These are phyloP conservation scores for Fereydounia khargensis DNA, from an alignment of 1,284 basidiomycete genomes.

Conservation along the genomic window DNA sequence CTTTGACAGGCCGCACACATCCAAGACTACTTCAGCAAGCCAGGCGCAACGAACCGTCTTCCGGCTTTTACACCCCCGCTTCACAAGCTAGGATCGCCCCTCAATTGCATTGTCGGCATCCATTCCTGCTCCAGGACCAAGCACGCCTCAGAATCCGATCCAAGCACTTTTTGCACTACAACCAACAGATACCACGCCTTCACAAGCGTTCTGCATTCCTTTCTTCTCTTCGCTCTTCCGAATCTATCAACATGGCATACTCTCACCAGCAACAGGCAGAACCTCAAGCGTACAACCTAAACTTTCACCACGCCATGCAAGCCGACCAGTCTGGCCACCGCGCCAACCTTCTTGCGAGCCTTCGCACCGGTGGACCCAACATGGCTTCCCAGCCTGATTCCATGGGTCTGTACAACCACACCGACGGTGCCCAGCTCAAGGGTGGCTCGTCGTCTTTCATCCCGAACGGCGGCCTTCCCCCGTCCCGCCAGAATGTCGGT, in stretches of 20 bases:
- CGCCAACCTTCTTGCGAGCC: constrained; percentile 33
- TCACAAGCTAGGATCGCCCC: no score
- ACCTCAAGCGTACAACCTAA: constrained; percentile 10
- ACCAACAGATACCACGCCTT: constrained; percentile 6
- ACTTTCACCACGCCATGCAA: constrained; percentile 16
- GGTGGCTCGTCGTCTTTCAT: constrained; percentile 26
- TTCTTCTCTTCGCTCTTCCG: no score
- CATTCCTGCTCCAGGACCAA: not conserved
- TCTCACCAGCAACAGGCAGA: not conserved
- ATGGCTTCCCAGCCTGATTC: constrained; percentile 13
- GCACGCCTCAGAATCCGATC: not conserved
- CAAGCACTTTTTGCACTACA: constrained; percentile 5
- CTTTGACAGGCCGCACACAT: no score
- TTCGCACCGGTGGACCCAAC: constrained; percentile 41
- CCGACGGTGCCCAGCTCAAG: constrained; percentile 17
- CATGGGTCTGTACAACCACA: constrained; percentile 4
- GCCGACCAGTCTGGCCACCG: constrained; percentile 10
- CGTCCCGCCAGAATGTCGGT: constrained; percentile 3
- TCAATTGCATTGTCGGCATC: no score
- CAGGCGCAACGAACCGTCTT: no score
- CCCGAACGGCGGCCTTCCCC: constrained; percentile 1
- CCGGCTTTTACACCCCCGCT: no score
- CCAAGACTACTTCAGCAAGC: no score
- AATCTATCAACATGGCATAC: not conserved
- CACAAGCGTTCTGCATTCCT: not conserved